These are phyloP conservation scores for Irpex lacteus DNA, from an alignment of 1,284 basidiomycete genomes.

Conservation along the genomic window DNA sequence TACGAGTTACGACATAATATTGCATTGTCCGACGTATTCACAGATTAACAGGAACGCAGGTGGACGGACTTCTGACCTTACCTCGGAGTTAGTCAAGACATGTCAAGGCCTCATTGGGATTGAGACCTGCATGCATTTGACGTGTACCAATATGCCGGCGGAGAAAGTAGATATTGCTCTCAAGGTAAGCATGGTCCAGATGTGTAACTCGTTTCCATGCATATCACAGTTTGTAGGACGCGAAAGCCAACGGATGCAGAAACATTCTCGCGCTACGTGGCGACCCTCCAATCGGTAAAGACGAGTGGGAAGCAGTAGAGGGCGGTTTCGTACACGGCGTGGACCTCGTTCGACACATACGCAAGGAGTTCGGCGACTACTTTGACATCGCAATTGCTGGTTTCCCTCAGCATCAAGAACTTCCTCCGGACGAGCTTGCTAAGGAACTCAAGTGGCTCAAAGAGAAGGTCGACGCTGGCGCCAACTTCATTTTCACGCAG, in stretches of 20 bases:
- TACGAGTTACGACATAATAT: conserved; percentile 29
- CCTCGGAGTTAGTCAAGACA: conserved; percentile 94
- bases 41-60: conserved; percentile 80
- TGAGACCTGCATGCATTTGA: conserved; percentile 98
- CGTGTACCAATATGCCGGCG: conserved; percentile 96
- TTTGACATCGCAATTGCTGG: conserved; percentile 95
- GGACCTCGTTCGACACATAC: conserved; percentile 89
- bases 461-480: conserved; percentile 85
- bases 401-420: conserved; percentile 73
- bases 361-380: conserved; percentile 78
- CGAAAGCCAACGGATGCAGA: conserved; percentile 88
- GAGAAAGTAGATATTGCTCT: conserved; percentile 93
- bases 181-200: conserved; percentile 48
- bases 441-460: conserved; percentile 87
- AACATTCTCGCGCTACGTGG: conserved; percentile 96
- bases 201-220: conserved; percentile 15
- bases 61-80: conserved; percentile 90
- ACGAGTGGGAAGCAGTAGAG: conserved; percentile 88
- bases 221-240: conserved; percentile 58
- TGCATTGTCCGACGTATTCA: conserved; percentile 11
- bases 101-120: conserved; percentile 90
- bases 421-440: conserved; percentile 72
- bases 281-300: conserved; percentile 86
- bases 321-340: conserved; percentile 88
- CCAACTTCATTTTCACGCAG: conserved; percentile 91